Evolutionary conservation across 2,329 filamentous ascomycete species (phyloP).

Genomic region (Fusarium liriodendri): DNA sequence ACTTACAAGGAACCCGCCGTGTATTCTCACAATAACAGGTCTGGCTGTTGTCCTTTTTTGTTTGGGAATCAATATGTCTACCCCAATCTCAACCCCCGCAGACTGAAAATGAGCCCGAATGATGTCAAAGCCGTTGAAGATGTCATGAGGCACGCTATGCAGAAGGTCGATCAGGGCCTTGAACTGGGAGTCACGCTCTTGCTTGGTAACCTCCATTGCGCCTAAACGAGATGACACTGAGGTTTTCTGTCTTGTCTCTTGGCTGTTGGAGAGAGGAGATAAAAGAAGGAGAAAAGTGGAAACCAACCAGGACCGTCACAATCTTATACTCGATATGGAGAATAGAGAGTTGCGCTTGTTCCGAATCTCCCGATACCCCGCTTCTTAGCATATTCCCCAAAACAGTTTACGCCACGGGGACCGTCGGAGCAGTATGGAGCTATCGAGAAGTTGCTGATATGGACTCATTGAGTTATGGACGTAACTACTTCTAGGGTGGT

Average conservation of each 20-base stretch:
- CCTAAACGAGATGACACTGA: background rate
- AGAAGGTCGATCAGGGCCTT: background rate
- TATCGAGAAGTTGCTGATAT: background rate
- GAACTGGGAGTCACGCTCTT: background rate
- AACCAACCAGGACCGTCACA: background rate
- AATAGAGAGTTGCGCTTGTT: background rate
- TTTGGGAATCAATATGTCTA: background rate
- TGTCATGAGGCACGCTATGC: background rate
- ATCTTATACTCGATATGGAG: background rate
- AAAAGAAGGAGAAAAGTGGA: conserved; percentile 1
- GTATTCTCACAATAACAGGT: background rate
- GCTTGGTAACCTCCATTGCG: background rate
- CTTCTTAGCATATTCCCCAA: background rate
- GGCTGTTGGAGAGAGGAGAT: background rate
- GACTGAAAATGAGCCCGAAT: background rate
- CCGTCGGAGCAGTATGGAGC: background rate
- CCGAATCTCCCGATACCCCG: background rate
- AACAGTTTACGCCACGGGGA: background rate
- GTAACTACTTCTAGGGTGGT: background rate
- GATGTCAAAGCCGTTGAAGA: background rate
- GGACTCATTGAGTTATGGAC: background rate
- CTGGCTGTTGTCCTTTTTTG: background rate
- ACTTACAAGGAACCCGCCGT: background rate
- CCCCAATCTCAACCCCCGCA: background rate
- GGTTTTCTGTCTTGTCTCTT: background rate